Evolutionary conservation across 768 basidiomycete genomes (phyloP).

Genomic region (Suillus lakei): DNA sequence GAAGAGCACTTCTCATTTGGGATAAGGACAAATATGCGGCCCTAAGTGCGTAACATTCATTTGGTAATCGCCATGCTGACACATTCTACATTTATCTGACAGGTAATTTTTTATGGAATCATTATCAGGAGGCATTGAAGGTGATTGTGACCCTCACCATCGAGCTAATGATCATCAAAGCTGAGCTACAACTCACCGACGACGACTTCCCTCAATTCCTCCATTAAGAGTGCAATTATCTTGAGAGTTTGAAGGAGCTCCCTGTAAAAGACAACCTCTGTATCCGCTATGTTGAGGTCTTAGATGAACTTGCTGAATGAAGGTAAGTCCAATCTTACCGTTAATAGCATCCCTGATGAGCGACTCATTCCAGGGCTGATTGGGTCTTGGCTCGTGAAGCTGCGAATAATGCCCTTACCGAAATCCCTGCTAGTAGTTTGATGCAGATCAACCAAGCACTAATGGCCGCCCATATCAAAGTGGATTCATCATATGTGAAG

Average conservation of each 20-base stretch:
- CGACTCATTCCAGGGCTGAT: too few relatives aligned
- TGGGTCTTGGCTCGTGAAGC: too few relatives aligned
- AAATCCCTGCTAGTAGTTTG: not conserved
- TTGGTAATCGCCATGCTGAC: too few relatives aligned
- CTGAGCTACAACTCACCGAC: not conserved
- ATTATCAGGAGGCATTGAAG: not conserved
- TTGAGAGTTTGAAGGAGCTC: not conserved
- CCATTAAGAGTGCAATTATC: not conserved
- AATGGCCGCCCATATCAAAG: not conserved
- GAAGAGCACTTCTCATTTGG: too few relatives aligned
- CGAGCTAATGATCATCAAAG: not conserved
- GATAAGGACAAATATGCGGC: too few relatives aligned
- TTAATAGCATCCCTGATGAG: too few relatives aligned
- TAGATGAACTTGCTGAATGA: not conserved
- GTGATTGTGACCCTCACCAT: not conserved
- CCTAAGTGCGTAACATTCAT: too few relatives aligned
- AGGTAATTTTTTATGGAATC: constrained; percentile 8
- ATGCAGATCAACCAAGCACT: not conserved
- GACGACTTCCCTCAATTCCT: not conserved
- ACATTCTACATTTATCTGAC: too few relatives aligned
- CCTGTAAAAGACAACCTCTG: constrained; percentile 1
- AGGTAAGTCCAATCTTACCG: not conserved
- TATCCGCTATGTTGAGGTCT: constrained; percentile 1
- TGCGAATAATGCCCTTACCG: not conserved
- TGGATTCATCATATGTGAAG: constrained; percentile 3